Base-by-base conservation (phyloP, 1,139 yeast genomes). In the Pichia sp. region DNA sequence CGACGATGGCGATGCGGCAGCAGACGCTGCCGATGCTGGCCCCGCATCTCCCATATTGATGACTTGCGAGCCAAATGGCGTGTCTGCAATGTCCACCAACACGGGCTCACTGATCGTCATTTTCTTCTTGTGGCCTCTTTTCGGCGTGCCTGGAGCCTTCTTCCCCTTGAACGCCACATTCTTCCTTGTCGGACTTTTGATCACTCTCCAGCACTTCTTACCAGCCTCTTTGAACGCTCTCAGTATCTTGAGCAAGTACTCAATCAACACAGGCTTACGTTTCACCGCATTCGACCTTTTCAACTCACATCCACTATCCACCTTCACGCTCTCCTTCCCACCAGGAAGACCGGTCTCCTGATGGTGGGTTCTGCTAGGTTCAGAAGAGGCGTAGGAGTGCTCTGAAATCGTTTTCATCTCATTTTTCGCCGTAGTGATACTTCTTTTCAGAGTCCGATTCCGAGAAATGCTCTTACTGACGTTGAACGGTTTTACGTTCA, bases 231-330 rank as follows among this genome's bases (percentile, higher is more conserved):
- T 63, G 8, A 60, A 15, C n/a, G 49, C 50, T 11, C 54, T 51
- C 5, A 62, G 30, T 4, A 66, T 42, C 3, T 30, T 29, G 2
- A 56, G 19, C 6, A 65, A 29, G 16, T 42, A 49, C 2, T 64
- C 58, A 11, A 67, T 49, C 62, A 68, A 63, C 3, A 67, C 64
- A 1, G 57, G 45, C 47, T 61, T 67, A 36, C 69, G 55, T 50
- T 59, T 63, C n/a, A 63, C 59, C 3, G 70, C 70, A 52, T 66
- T 66, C 1, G 67, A 59, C 44, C 70, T 57, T 44, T 59, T 64
- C 26, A 67, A 50, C 41, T 57, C 62, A 49, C 61, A 58, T 15
- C 26, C 26, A 23, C 26, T 23, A 23, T 23, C 26, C 26, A 23
- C 26, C 26, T 23, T 23, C 26, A 23, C 26, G 26, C 26, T 23